Conservation (phyloP, 345 rosid genomes). For the Psidium friedrichsthalianum region DNA sequence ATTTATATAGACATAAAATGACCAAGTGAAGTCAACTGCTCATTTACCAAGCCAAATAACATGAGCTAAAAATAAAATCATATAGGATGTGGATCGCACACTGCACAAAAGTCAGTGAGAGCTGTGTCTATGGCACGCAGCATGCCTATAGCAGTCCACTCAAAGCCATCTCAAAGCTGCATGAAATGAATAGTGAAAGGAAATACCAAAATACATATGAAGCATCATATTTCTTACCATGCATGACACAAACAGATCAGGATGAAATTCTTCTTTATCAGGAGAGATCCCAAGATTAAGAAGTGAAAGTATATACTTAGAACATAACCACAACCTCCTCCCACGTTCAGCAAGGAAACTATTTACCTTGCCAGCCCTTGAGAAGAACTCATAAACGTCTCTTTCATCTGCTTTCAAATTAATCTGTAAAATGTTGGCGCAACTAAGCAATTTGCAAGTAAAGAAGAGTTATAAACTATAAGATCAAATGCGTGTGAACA, state of each 20-base stretch:
- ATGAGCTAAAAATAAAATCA: not conserved
- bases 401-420: constrained; percentile 90
- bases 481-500: not conserved
- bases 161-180: not conserved
- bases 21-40: not conserved
- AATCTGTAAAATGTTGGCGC: constrained; percentile 32
- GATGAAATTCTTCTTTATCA: not conserved
- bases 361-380: constrained; percentile 93
- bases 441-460: not conserved
- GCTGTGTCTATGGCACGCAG: not conserved
- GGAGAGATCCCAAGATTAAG: not conserved
- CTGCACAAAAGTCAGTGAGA: not conserved
- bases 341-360: not conserved
- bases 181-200: not conserved
- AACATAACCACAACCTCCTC: not conserved
- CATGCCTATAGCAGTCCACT: not conserved
- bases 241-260: not conserved
- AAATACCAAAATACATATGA: not conserved
- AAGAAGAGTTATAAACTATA: not conserved
- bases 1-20: not conserved
- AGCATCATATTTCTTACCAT: not conserved
- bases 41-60: not conserved
- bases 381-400: constrained; percentile 87
- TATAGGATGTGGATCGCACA: not conserved
- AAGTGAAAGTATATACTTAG: not conserved